Conservation (phyloP, 2,329 filamentous ascomycete genomes). For the Fusarium piperis region DNA sequence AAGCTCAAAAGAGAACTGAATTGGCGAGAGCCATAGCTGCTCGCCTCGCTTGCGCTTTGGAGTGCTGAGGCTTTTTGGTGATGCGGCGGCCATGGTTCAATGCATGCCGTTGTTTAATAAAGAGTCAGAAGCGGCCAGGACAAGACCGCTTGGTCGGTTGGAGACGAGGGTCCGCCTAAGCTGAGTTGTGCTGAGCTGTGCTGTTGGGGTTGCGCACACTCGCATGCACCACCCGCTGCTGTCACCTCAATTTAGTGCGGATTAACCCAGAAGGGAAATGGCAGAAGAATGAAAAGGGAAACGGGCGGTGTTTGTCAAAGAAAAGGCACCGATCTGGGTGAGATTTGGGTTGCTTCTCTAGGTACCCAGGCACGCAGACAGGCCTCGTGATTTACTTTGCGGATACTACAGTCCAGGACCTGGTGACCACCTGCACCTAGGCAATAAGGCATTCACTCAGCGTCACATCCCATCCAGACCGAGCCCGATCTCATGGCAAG, state of each 20-base stretch:
- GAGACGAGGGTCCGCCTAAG: constrained; percentile 1
- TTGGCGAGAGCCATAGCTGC: constrained; percentile 46
- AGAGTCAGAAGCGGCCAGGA: constrained; percentile 10
- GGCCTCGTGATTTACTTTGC: constrained; percentile 24
- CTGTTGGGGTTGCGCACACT: constrained; percentile 24
- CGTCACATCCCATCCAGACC: constrained; percentile 17
- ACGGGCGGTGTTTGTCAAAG: constrained; percentile 5
- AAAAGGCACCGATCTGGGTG: not conserved
- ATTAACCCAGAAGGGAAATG: constrained; percentile 16
- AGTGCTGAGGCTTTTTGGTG: constrained; percentile 48
- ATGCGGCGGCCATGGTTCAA: constrained; percentile 37
- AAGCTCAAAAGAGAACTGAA: constrained; percentile 62
- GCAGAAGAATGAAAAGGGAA: not conserved
- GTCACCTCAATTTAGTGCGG: constrained; percentile 6
- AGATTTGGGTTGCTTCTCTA: constrained; percentile 1
- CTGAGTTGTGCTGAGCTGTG: not conserved
- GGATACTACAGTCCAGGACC: not conserved
- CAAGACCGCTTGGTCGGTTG: not conserved
- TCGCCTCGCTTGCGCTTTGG: constrained; percentile 60
- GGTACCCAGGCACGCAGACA: not conserved
- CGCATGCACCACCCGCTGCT: constrained; percentile 17
- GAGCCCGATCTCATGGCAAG: constrained; percentile 9
- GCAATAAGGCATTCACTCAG: constrained; percentile 1
- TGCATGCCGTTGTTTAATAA: constrained; percentile 19
- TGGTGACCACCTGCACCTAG: not conserved